Percentiles rank a stretch among this genome's conserved stretches.
phyloP scores from a whole-genome alignment of 106 monocot genomes.

The Acanthochlamys bracteata region DNA sequence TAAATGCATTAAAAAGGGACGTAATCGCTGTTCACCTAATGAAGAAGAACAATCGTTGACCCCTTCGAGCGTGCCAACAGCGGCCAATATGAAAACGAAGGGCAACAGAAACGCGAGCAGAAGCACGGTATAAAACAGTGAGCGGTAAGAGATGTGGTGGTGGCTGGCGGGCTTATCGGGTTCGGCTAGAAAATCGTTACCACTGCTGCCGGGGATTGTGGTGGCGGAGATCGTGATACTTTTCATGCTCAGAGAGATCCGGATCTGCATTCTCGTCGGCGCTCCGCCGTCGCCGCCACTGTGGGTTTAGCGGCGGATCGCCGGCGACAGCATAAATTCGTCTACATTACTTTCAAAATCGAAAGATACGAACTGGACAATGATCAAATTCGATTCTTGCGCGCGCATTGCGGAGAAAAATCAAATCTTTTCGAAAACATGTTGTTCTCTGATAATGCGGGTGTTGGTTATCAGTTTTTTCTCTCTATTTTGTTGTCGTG shows the following conservation, averaged over 20 bases:
- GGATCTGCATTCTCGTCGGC: constrained; percentile 42
- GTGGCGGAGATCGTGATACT: constrained; percentile 51
- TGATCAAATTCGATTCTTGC: constrained; percentile 2
- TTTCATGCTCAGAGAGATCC: constrained; percentile 65
- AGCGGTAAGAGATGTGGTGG: constrained; percentile 17
- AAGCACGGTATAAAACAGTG: constrained; percentile 34
- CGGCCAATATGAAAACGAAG: constrained; percentile 76
- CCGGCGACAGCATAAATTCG: neutral
- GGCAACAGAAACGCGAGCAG: constrained; percentile 59
- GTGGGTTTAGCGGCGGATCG: neutral
- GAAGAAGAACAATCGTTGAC: constrained; percentile 68
- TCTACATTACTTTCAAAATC: neutral
- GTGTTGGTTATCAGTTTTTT: too few species aligned
- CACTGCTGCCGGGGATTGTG: neutral
- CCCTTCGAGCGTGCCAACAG: constrained; percentile 61
- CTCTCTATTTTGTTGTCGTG: too few species aligned
- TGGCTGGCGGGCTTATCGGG: constrained; percentile 54
- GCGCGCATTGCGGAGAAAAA: neutral
- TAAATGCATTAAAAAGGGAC: neutral
- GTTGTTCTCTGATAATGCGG: too few species aligned
- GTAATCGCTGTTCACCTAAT: constrained; percentile 24
- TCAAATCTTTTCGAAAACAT: too few species aligned
- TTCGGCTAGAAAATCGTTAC: constrained; percentile 33
- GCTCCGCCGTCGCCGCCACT: constrained; percentile 2
- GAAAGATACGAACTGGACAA: neutral